Evolutionary conservation across 768 basidiomycete species (phyloP).

Genomic region (Pulveroboletus frians): DNA sequence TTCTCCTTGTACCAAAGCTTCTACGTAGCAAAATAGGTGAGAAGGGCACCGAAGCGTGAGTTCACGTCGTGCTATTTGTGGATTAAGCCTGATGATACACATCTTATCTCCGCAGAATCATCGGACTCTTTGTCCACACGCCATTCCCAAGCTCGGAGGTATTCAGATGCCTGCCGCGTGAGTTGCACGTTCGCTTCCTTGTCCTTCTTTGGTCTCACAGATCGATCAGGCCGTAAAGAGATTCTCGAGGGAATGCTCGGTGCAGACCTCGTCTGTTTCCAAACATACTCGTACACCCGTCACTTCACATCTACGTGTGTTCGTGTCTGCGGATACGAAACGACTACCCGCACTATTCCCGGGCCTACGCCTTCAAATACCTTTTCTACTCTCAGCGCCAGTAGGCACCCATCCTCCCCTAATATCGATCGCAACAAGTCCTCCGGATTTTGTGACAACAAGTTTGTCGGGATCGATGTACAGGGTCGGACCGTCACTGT

Average conservation of each 20-base stretch:
- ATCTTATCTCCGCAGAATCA: conserved; percentile 32
- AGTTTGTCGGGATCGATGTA: conserved; percentile 60
- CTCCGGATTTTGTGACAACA: conserved; percentile 12
- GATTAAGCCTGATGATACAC: neutral
- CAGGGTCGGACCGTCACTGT: conserved; percentile 81
- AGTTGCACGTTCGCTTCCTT: conserved; percentile 27
- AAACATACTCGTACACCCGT: conserved; percentile 92
- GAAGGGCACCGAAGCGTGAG: conserved; percentile 25
- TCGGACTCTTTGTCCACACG: conserved; percentile 95
- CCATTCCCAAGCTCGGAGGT: conserved; percentile 97
- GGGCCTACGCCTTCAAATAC: neutral
- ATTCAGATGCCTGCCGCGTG: conserved; percentile 88
- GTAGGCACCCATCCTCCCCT: neutral
- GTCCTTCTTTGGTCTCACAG: neutral
- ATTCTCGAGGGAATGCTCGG: conserved; percentile 98
- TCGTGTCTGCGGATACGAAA: conserved; percentile 94
- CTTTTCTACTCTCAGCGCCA: conserved; percentile 4
- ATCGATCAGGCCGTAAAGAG: conserved; percentile 70
- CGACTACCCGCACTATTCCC: conserved; percentile 34
- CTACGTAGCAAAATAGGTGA: conserved; percentile 59
- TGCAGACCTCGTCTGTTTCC: conserved; percentile 94
- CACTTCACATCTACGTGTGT: conserved; percentile 95
- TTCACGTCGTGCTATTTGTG: neutral
- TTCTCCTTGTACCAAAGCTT: conserved; percentile 84
- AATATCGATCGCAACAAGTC: conserved; percentile 6